Evolutionary conservation across 345 rosid genomes (phyloP).

Genomic region (Cochlearia excelsa): DNA sequence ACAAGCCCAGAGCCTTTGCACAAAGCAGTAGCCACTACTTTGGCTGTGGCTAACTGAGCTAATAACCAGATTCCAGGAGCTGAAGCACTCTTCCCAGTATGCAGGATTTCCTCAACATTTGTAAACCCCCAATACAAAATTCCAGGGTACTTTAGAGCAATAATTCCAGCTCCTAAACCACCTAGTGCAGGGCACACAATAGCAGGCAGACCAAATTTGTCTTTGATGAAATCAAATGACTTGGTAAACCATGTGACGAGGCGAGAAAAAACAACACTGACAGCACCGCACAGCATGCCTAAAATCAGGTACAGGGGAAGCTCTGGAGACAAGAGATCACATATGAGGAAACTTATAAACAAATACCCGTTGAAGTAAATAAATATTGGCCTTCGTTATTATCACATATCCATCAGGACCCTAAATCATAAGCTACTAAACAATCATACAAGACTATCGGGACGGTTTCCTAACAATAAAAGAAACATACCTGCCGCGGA

Average conservation of each 20-base stretch:
- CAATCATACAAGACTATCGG: not conserved
- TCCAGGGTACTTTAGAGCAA: slow-evolving; percentile 98
- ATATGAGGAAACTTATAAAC: slow-evolving; percentile 10
- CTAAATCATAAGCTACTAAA: slow-evolving; percentile 7
- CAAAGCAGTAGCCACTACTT: slow-evolving; percentile 91
- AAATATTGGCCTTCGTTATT: not conserved
- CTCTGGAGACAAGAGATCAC: slow-evolving; percentile 49
- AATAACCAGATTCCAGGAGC: slow-evolving; percentile 98
- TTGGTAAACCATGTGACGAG: slow-evolving; percentile 86
- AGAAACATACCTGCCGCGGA: slow-evolving; percentile 79
- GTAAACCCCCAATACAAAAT: slow-evolving; percentile 97
- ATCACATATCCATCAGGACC: slow-evolving; percentile 11
- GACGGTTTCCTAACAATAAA: not conserved
- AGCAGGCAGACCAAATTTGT: slow-evolving; percentile 76
- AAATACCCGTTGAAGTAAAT: not conserved
- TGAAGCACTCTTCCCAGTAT: slow-evolving; percentile 91
- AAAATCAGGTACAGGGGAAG: slow-evolving; percentile 89
- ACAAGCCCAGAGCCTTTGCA: slow-evolving; percentile 98
- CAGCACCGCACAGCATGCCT: slow-evolving; percentile 97
- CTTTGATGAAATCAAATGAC: slow-evolving; percentile 71
- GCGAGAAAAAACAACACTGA: slow-evolving; percentile 81
- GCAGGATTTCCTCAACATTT: slow-evolving; percentile 94
- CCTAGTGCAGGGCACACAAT: slow-evolving; percentile 97
- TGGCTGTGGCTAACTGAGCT: slow-evolving; percentile 88
- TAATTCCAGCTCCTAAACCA: slow-evolving; percentile 93